These are phyloP conservation scores for Ceratobasidium sp. DNA, from an alignment of 1,284 basidiomycete genomes.

Conservation along the genomic window DNA sequence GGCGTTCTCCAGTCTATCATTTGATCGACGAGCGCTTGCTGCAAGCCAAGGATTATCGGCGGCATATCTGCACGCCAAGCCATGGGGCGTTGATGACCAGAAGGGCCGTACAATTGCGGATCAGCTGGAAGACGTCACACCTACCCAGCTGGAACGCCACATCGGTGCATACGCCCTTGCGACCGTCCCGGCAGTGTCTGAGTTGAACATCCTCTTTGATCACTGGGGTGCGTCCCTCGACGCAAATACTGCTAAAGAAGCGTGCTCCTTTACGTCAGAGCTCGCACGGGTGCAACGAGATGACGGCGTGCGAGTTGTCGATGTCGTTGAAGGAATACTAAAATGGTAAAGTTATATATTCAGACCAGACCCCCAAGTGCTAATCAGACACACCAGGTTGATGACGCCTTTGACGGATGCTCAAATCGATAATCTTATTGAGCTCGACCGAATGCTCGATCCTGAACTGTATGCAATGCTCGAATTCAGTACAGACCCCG, in stretches of 20 bases:
- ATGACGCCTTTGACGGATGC: constrained; percentile 12
- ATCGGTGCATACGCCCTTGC: constrained; percentile 29
- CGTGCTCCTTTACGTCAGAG: constrained; percentile 37
- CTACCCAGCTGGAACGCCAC: constrained; percentile 22
- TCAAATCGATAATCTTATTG: constrained; percentile 32
- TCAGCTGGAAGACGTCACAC: constrained; percentile 27
- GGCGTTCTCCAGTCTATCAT: constrained; percentile 37
- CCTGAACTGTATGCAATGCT: constrained; percentile 37
- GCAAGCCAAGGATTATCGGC: constrained; percentile 19
- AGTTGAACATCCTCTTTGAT: constrained; percentile 27
- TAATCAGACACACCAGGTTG: constrained; percentile 4
- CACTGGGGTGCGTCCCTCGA: constrained; percentile 26
- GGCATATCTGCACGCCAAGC: constrained; percentile 23
- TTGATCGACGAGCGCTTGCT: constrained; percentile 26
- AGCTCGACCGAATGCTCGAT: constrained; percentile 29
- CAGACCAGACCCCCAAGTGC: neutral
- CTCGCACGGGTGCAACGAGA: constrained; percentile 33
- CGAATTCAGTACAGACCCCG: constrained; percentile 37
- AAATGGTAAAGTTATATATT: constrained; percentile 19
- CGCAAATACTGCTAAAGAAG: constrained; percentile 21
- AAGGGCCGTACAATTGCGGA: constrained; percentile 24
- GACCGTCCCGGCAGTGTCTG: constrained; percentile 11
- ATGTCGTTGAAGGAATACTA: constrained; percentile 34
- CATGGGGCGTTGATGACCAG: neutral
- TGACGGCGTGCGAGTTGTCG: constrained; percentile 34